Evolutionary conservation across 805 yeast genomes (phyloP).

Genomic region (Cyberlindnera lachancei): DNA sequence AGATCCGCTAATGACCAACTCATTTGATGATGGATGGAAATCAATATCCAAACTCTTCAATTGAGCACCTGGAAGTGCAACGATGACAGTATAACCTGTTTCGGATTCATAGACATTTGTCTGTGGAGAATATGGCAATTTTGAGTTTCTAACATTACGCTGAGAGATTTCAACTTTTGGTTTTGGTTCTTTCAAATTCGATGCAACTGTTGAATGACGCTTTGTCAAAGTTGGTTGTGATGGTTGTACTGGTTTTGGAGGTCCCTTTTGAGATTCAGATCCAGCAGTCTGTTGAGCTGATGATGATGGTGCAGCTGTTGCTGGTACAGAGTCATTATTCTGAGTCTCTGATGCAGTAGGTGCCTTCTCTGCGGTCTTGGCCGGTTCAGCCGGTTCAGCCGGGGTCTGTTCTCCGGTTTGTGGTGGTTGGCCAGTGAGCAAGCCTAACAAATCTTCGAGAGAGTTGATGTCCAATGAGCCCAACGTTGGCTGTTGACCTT

Average conservation of each 20-base stretch:
- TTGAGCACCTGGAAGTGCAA: constrained; percentile 54
- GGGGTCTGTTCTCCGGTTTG: not conserved
- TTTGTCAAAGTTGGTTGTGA: constrained; percentile 7
- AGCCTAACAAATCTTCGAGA: constrained; percentile 7
- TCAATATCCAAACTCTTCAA: constrained; percentile 46
- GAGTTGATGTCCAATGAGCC: constrained; percentile 1
- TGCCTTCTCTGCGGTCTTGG: not conserved
- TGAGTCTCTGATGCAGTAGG: too few relatives aligned
- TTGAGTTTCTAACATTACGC: constrained; percentile 21
- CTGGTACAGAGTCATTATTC: too few relatives aligned
- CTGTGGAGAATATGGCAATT: constrained; percentile 49
- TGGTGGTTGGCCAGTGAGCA: constrained; percentile 3
- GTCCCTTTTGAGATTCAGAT: too few relatives aligned
- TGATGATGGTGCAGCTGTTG: too few relatives aligned
- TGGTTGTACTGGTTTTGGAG: too few relatives aligned
- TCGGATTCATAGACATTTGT: constrained; percentile 49
- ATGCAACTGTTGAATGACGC: constrained; percentile 17
- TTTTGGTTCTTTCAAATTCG: constrained; percentile 17
- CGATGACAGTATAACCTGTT: constrained; percentile 36
- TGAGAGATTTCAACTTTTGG: constrained; percentile 23
- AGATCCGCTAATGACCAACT: constrained; percentile 44
- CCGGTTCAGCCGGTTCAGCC: constrained; percentile 1
- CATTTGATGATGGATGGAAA: constrained; percentile 51
- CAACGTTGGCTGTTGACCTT: constrained; percentile 1
- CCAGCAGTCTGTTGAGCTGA: too few relatives aligned